Percentiles rank a stretch among this genome's conserved stretches.
These are phyloP conservation scores for Fusarium palustre DNA, from an alignment of 2,329 filamentous ascomycete genomes.

Conservation along the genomic window DNA sequence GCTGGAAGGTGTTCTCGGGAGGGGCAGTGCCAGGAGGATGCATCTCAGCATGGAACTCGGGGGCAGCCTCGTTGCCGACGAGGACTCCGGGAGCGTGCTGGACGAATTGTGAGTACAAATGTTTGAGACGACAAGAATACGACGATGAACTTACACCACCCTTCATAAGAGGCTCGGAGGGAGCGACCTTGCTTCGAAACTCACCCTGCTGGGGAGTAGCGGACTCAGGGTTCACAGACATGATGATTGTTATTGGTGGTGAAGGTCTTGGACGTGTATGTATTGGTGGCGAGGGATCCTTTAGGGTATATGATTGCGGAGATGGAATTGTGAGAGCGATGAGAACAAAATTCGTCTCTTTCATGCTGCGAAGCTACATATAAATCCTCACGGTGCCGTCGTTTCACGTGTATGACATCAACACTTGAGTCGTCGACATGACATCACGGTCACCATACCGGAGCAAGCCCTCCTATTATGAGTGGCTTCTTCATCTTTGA, in stretches of 20 bases:
- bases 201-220: constrained; percentile 64
- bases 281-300: not conserved
- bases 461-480: constrained; percentile 5
- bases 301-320: not conserved
- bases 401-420: constrained; percentile 31
- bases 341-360: not conserved
- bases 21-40: constrained; percentile 74
- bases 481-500: not conserved
- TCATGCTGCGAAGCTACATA: constrained; percentile 4
- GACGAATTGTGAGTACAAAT: constrained; percentile 20
- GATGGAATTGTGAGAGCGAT: not conserved
- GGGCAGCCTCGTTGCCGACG: constrained; percentile 67
- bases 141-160: constrained; percentile 61
- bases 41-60: constrained; percentile 73
- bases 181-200: constrained; percentile 64
- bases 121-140: not conserved
- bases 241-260: constrained; percentile 41
- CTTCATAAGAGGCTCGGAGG: constrained; percentile 64
- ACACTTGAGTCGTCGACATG: constrained; percentile 22
- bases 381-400: constrained; percentile 11
- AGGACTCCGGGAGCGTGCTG: constrained; percentile 74
- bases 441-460: constrained; percentile 20
- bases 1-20: constrained; percentile 53
- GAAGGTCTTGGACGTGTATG: not conserved
- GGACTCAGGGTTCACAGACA: constrained; percentile 65